phyloP scores from a whole-genome alignment of 345 rosid genomes.

The Acer negundo region DNA sequence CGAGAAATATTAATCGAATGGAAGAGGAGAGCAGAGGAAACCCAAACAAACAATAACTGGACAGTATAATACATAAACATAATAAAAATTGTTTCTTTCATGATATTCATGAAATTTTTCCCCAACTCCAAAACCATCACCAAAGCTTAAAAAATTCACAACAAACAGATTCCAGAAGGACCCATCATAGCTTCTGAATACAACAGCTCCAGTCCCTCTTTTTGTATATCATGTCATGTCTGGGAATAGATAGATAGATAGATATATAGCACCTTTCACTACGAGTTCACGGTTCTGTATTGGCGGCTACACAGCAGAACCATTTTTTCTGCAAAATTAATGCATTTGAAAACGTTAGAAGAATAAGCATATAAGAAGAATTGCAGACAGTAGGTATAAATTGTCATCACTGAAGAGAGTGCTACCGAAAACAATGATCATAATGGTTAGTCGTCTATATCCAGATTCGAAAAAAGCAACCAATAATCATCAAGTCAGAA shows the following conservation, averaged over 20 bases:
- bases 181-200: slow-evolving; percentile 39
- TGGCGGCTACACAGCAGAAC: slow-evolving; percentile 45
- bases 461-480: background rate
- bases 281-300: slow-evolving; percentile 27
- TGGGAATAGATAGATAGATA: background rate
- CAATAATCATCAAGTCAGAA: background rate
- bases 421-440: background rate
- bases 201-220: slow-evolving; percentile 40
- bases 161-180: slow-evolving; percentile 37
- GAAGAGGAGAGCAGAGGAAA: slow-evolving; percentile 1
- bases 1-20: background rate
- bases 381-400: no score
- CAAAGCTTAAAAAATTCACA: slow-evolving; percentile 22
- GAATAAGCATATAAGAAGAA: background rate
- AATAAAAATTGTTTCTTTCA: slow-evolving; percentile 18
- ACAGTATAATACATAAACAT: background rate
- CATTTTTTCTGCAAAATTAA: slow-evolving; percentile 45
- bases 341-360: slow-evolving; percentile 6
- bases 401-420: background rate
- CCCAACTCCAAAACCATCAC: slow-evolving; percentile 26
- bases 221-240: slow-evolving; percentile 24
- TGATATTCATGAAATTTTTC: slow-evolving; percentile 4
- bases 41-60: background rate
- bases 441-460: background rate
- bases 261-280: slow-evolving; percentile 15